phyloP scores from a whole-genome alignment of 2,329 filamentous ascomycete species.

The Venturia pyrina region DNA sequence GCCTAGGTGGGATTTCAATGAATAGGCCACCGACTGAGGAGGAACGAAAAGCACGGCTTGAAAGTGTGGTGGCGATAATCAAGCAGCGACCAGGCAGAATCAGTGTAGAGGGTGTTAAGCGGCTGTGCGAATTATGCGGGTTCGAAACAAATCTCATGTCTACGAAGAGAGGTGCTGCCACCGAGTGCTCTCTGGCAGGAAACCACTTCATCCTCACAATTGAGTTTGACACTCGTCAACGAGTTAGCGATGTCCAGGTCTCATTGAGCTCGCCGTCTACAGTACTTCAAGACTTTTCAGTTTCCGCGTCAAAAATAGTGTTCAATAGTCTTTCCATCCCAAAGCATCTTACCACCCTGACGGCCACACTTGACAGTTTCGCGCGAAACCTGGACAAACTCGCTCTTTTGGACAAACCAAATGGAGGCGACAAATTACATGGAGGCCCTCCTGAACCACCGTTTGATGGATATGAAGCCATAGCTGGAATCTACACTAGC shows the following conservation, averaged over 20 bases:
- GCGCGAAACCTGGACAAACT: conserved; percentile 61
- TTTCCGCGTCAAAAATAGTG: conserved; percentile 55
- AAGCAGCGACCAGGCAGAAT: conserved; percentile 59
- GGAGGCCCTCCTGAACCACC: conserved; percentile 37
- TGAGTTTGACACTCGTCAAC: conserved; percentile 32
- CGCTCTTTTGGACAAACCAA: conserved; percentile 61
- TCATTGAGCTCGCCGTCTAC: conserved; percentile 51
- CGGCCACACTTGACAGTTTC: conserved; percentile 60
- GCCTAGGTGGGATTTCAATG: conserved; percentile 20
- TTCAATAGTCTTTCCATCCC: conserved; percentile 52
- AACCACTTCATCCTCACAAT: conserved; percentile 25
- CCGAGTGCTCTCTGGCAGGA: conserved; percentile 23
- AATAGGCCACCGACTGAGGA: conserved; percentile 35
- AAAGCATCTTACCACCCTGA: conserved; percentile 51
- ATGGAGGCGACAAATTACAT: conserved; percentile 30
- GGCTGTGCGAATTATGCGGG: conserved; percentile 57
- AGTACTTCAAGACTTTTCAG: conserved; percentile 50
- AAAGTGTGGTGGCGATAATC: conserved; percentile 55
- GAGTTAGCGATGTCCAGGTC: conserved; percentile 52
- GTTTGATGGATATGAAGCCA: conserved; percentile 66
- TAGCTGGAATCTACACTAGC: conserved; percentile 63
- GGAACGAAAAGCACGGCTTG: conserved; percentile 42
- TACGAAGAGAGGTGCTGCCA: conserved; percentile 15
- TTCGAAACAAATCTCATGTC: conserved; percentile 34
- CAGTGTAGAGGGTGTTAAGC: conserved; percentile 64